Base-by-base conservation (phyloP, 1,284 basidiomycete genomes). In the Hemileia vastatrix region DNA sequence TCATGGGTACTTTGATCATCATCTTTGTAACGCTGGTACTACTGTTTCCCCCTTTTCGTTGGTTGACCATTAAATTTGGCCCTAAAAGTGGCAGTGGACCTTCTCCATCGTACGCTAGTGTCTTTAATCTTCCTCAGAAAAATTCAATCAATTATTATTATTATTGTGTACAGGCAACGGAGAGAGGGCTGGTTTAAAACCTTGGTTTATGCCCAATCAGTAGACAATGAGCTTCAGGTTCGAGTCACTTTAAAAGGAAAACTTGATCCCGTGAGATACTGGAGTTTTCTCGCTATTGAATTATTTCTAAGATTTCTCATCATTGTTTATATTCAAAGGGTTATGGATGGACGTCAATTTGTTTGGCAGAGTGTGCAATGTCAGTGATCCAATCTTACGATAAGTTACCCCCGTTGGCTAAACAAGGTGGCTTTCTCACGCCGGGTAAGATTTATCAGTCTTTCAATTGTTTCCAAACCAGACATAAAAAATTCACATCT, bases 41-140 rank as follows among this genome's bases (percentile, higher is more conserved):
- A 66, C 53, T 66, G 3, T 36, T 69, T 49, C 54, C 67, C 3
- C 70, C 69, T n/a, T 48, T 68, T 33, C 67, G 70, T 23, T 67
- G 65, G 36, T 52, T 70, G 4, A 44, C 67, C 1, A 61, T 65
- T 36, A 65, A 64, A 15, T 68, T 64, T 54, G 71, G 68, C 1
- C 65, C 65, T 6, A 60, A 72, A 52, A 56, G 67, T 24, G 72
- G 72, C 4, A 67, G 66, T 33, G 72, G 72, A 0, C 72, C 72
- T 8, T 48, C 63, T 0, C 40, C 61, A 32, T 54, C 63, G 51
- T 61, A 32, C 53, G 58, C 33, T 6, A n/a, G n/a, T n/a, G n/a
- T n/a, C n/a, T n/a, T n/a, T n/a, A n/a, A n/a, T n/a, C n/a, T n/a
- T n/a, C n/a, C n/a, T n/a, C n/a, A n/a, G n/a, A n/a, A n/a, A n/a